Evolutionary conservation across 2,329 filamentous ascomycete species (phyloP).

Genomic region (Alternaria alternata): DNA sequence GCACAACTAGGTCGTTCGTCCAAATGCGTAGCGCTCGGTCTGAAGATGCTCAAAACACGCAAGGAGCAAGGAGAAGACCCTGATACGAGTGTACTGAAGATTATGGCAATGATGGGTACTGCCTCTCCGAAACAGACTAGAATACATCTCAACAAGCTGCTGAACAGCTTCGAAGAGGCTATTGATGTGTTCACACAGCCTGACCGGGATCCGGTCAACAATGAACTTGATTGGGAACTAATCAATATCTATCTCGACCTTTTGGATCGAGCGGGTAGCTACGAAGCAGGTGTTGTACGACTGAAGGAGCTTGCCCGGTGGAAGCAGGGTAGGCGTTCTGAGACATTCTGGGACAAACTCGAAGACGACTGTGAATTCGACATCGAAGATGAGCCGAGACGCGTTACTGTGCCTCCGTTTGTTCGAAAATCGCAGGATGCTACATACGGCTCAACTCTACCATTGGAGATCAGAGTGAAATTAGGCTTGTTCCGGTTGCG

Average conservation of each 20-base stretch:
- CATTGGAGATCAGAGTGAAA: conserved; percentile 82
- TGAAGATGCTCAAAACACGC: conserved; percentile 61
- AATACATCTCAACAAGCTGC: conserved; percentile 57
- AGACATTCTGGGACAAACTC: conserved; percentile 78
- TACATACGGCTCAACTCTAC: conserved; percentile 76
- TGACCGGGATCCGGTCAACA: conserved; percentile 53
- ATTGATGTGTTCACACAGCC: conserved; percentile 58
- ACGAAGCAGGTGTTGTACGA: conserved; percentile 70
- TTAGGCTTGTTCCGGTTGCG: conserved; percentile 84
- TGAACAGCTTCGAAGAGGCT: conserved; percentile 61
- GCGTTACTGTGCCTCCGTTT: conserved; percentile 69
- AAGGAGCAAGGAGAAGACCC: conserved; percentile 52
- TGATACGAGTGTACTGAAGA: conserved; percentile 62
- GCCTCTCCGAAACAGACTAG: conserved; percentile 57
- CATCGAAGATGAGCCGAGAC: conserved; percentile 70
- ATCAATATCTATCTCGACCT: conserved; percentile 86
- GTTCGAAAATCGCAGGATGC: conserved; percentile 62
- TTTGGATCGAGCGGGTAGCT: conserved; percentile 70
- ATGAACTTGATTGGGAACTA: conserved; percentile 76
- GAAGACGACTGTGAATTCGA: conserved; percentile 93
- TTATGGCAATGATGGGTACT: conserved; percentile 66
- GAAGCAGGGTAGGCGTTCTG: conserved; percentile 77
- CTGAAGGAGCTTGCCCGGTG: conserved; percentile 80
- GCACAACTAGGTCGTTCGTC: conserved; percentile 54
- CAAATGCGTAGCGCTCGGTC: conserved; percentile 53